These are phyloP conservation scores for Pichia sp. DNA, from an alignment of 1,139 yeast species.

Conservation along the genomic window DNA sequence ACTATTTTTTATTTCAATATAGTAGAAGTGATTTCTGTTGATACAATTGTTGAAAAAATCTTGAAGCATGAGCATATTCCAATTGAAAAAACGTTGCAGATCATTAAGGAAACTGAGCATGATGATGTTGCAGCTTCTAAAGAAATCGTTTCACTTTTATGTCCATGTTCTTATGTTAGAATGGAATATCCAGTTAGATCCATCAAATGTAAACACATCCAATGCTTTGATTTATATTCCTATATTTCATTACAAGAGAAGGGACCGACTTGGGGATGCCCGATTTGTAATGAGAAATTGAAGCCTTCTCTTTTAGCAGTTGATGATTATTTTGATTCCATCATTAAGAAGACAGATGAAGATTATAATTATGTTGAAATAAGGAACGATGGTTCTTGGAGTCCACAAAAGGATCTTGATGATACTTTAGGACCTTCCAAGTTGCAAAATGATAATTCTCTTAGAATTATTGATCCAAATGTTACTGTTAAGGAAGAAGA, in stretches of 20 bases:
- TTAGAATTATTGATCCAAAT: slow-evolving; percentile 2
- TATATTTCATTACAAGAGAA: slow-evolving; percentile 60
- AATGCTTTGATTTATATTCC: slow-evolving; percentile 67
- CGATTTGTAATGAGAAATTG: slow-evolving; percentile 51
- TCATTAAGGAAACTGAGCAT: slow-evolving; percentile 36
- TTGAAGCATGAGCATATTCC: slow-evolving; percentile 45
- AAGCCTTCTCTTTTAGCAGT: slow-evolving; percentile 53
- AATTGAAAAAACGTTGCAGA: slow-evolving; percentile 43
- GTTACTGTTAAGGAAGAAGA: slow-evolving; percentile 17
- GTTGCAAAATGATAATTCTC: slow-evolving; percentile 1
- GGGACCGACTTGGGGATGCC: slow-evolving; percentile 68
- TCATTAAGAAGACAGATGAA: slow-evolving; percentile 43
- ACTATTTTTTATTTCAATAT: slow-evolving; percentile 49
- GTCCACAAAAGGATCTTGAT: slow-evolving; percentile 22
- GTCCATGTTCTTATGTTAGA: slow-evolving; percentile 64
- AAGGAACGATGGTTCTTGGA: slow-evolving; percentile 61
- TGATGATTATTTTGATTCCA: slow-evolving; percentile 58
- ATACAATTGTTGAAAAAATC: slow-evolving; percentile 35
- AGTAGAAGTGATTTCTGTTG: slow-evolving; percentile 47
- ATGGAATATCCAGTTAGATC: slow-evolving; percentile 63
- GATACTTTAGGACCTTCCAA: slow-evolving; percentile 10
- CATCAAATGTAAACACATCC: slow-evolving; percentile 60
- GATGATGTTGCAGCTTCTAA: slow-evolving; percentile 56
- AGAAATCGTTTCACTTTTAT: slow-evolving; percentile 55
- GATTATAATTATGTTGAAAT: slow-evolving; percentile 56